Base-by-base conservation (phyloP, 345 rosid genomes). In the Brassica carinata region DNA sequence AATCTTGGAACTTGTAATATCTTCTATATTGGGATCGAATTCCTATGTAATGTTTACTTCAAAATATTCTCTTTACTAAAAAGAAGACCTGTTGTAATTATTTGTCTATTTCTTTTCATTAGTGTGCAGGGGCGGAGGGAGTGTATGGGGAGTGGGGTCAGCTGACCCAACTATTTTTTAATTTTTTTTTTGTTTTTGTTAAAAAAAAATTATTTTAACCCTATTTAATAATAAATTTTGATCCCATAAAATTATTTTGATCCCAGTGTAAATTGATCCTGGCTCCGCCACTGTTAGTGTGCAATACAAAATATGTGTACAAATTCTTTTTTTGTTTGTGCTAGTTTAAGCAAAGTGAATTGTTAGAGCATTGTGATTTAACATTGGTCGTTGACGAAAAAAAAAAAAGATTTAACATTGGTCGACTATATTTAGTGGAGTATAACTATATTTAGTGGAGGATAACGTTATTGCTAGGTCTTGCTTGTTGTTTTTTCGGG, bases 1-100 rank as follows among this genome's bases (percentile, higher is more conserved):
- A 75, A 15, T 76, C 73, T 81, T 81, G 84, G 81, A 71, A 81
- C 80, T 81, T 66, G 84, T 81, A 76, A 31, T 76, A 19, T 58
- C 6, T 74, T 67, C 70, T 23, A 27, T 75, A 64, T 33, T 59
- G 59, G 69, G 77, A 43, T 26, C 73, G 23, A 43, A 45, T 45
- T 66, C 7, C 84, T 59, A 81, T 81, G 84, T 67, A 67, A 66
- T 81, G 81, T 81, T 76, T 76, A 57, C 70, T 76, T 81, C 74
- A 26, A 81, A 75, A 80, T 80, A 70, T 80, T 75, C 79, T 75
- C 68, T 77, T 66, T 66, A 19, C 61, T 81, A 77, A 40, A 76
- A 45, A 27, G 26, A 71, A 29, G 0, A 1, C 7, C 1, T 38
- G 17, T 64, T 69, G 67, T 75, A 51, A 27, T 45, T 29, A 53